Conservation (phyloP, 176 grass and related monocot genomes). For the Triticum timopheevii region DNA sequence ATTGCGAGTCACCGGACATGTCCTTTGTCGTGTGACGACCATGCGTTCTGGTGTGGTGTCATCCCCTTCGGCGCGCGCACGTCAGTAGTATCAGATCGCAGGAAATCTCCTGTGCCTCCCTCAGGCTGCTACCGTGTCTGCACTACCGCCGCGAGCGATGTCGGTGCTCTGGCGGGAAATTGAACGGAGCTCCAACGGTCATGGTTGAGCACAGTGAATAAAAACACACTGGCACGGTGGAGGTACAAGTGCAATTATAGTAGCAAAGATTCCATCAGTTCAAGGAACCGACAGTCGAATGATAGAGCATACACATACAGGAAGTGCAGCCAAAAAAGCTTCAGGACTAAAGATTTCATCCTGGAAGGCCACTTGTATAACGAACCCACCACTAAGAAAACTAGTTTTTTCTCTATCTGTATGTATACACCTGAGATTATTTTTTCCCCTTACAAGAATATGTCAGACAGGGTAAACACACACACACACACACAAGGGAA, state of each 20-base stretch:
- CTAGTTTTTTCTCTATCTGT: constrained; percentile 50
- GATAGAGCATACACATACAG: neutral
- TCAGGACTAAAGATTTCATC: neutral
- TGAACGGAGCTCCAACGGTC: no score
- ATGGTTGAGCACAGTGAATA: no score
- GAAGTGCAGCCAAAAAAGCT: neutral
- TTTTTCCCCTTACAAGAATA: constrained; percentile 75
- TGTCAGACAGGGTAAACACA: constrained; percentile 20
- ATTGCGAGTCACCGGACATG: neutral
- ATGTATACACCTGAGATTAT: constrained; percentile 49
- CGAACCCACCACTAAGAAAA: constrained; percentile 33
- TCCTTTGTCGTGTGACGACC: neutral
- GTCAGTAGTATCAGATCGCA: constrained; percentile 5
- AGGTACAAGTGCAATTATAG: no score
- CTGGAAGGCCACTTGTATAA: constrained; percentile 23
- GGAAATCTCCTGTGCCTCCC: neutral
- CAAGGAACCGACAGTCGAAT: neutral
- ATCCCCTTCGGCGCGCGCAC: neutral
- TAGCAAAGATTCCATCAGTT: neutral
- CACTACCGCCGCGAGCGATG: neutral
- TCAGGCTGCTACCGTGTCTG: neutral
- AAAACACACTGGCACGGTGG: no score
- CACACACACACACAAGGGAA: neutral
- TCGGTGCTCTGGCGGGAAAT: neutral
- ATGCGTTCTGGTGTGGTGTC: neutral